Conservation (phyloP, 1,284 basidiomycete species). For the Apiotrichum laibachii region DNA sequence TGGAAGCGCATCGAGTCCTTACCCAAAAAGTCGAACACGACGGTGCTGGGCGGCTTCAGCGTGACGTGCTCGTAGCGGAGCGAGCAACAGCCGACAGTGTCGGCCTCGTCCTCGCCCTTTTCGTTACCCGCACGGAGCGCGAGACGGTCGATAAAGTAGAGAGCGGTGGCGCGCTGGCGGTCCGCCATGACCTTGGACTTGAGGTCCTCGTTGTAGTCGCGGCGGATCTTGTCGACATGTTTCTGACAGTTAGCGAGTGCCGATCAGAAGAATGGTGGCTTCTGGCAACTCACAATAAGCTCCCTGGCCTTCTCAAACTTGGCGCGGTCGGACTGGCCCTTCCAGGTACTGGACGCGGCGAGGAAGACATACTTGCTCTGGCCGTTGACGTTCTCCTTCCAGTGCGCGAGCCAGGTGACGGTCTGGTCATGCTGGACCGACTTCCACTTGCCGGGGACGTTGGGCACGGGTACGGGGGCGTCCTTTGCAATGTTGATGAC, state of each 20-base stretch:
- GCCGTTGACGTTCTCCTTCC: slow-evolving; percentile 92
- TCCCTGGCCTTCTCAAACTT: slow-evolving; percentile 97
- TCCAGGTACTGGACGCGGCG: slow-evolving; percentile 86
- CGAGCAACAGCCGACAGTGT: slow-evolving; percentile 96
- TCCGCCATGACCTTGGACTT: slow-evolving; percentile 87
- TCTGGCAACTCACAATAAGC: slow-evolving; percentile 73
- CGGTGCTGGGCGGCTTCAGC: slow-evolving; percentile 71
- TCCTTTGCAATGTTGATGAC: slow-evolving; percentile 85
- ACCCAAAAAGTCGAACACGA: slow-evolving; percentile 93
- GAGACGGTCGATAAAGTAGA: slow-evolving; percentile 94
- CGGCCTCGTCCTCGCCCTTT: slow-evolving; percentile 96
- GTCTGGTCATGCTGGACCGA: slow-evolving; percentile 80
- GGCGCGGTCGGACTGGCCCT: slow-evolving; percentile 91
- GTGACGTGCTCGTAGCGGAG: slow-evolving; percentile 93
- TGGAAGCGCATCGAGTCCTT: slow-evolving; percentile 97
- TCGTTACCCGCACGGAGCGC: slow-evolving; percentile 97
- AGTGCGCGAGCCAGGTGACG: slow-evolving; percentile 95
- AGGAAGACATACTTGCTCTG: slow-evolving; percentile 95
- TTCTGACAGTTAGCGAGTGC: slow-evolving; percentile 57
- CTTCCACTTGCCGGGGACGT: slow-evolving; percentile 84
- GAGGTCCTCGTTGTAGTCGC: slow-evolving; percentile 79
- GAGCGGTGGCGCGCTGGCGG: slow-evolving; percentile 88
- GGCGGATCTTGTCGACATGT: slow-evolving; percentile 82
- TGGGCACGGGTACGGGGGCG: slow-evolving; percentile 71
- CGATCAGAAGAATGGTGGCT: too few species aligned